Percentiles rank a stretch among this genome's conserved stretches.
phyloP scores from a whole-genome alignment of 495 filamentous ascomycete species.

The Physcia stellaris region DNA sequence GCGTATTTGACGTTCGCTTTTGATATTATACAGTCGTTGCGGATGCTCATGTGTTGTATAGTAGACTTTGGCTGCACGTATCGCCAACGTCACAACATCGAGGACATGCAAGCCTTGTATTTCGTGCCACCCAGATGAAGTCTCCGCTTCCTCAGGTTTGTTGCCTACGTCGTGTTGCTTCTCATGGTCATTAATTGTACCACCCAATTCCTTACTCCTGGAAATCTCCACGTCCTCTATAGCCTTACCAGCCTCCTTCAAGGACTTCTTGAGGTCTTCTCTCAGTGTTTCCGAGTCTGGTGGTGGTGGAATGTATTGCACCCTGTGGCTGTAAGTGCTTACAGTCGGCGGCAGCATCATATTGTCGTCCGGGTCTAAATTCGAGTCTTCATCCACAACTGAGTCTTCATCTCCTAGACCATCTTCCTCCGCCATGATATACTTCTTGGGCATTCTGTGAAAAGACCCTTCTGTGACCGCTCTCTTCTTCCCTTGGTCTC shows the following conservation, averaged over 20 bases:
- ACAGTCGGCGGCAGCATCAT: slow-evolving; percentile 88
- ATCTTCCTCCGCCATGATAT: slow-evolving; percentile 8
- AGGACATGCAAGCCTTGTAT: slow-evolving; percentile 83
- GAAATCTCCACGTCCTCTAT: slow-evolving; percentile 34
- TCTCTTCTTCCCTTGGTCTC: slow-evolving; percentile 46
- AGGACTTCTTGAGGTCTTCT: slow-evolving; percentile 52
- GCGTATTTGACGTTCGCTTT: slow-evolving; percentile 67
- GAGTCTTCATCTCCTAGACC: slow-evolving; percentile 21
- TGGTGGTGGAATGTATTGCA: slow-evolving; percentile 73
- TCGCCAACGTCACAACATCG: slow-evolving; percentile 84
- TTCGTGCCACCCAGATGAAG: slow-evolving; percentile 55
- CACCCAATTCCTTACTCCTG: slow-evolving; percentile 17
- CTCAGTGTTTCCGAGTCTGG: slow-evolving; percentile 69
- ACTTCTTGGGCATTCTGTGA: slow-evolving; percentile 4
- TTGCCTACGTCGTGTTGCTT: slow-evolving; percentile 12
- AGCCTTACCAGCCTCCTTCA: slow-evolving; percentile 51
- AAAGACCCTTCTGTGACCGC: slow-evolving; percentile 1
- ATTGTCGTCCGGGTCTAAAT: slow-evolving; percentile 46
- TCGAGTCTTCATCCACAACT: slow-evolving; percentile 37
- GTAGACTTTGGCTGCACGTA: slow-evolving; percentile 87
- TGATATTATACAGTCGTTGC: slow-evolving; percentile 70
- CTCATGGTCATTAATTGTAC: slow-evolving; percentile 18
- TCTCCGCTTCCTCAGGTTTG: slow-evolving; percentile 4
- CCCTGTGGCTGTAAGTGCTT: slow-evolving; percentile 85
- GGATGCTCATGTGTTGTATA: slow-evolving; percentile 79